phyloP scores from a whole-genome alignment of 208 protist genomes.

The Tritrichomonas musculus region DNA sequence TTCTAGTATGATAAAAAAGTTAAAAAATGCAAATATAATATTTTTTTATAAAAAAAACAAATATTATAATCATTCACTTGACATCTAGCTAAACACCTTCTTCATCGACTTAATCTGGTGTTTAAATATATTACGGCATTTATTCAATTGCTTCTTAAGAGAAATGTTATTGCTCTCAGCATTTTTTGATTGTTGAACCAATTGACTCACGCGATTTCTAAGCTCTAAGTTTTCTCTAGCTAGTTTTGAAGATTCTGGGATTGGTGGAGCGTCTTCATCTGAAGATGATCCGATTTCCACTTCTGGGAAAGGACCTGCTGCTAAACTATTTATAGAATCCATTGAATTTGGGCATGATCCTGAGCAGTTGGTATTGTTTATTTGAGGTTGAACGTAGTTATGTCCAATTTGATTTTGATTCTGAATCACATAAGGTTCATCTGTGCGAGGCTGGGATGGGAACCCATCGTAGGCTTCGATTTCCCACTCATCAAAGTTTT shows the following conservation, averaged over 20 bases:
- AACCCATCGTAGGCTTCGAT: neutral
- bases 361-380: neutral
- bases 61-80: no score
- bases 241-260: neutral
- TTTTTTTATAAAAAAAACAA: no score
- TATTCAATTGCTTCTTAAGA: neutral
- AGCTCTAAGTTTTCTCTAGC: neutral
- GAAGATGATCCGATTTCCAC: conserved; percentile 1
- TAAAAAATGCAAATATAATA: no score
- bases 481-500: conserved; percentile 22
- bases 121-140: neutral
- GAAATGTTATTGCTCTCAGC: neutral
- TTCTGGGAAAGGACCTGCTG: neutral
- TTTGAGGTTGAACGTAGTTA: no score
- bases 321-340: neutral
- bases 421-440: no score
- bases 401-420: no score
- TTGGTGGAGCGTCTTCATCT: neutral
- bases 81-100: no score
- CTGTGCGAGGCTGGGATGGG: no score
- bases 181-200: neutral
- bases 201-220: neutral
- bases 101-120: neutral
- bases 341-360: neutral
- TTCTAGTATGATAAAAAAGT: no score